phyloP scores from a whole-genome alignment of 1,284 basidiomycete species.

The Sutorius eximius region DNA sequence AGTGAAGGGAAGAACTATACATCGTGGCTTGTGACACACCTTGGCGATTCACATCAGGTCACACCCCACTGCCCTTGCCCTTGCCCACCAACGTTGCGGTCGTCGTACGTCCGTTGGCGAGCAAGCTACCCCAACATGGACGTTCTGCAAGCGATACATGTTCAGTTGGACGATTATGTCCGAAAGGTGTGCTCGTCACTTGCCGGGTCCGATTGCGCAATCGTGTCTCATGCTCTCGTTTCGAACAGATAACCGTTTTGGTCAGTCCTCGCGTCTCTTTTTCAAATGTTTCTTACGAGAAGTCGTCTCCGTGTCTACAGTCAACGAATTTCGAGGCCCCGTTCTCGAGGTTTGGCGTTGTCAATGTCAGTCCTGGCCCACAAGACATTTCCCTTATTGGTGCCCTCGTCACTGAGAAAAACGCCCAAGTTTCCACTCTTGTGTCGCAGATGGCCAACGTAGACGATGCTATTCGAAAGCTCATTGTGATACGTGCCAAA shows the following conservation, averaged over 20 bases:
- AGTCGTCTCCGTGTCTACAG: background rate
- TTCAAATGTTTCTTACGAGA: background rate
- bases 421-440: conserved; percentile 21
- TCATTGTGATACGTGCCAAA: conserved; percentile 13
- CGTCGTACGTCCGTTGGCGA: background rate
- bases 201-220: conserved; percentile 32
- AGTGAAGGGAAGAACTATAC: background rate
- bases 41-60: background rate
- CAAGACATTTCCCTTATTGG: conserved; percentile 18
- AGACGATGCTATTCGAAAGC: conserved; percentile 18
- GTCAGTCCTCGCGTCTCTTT: conserved; percentile 9
- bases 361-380: conserved; percentile 9
- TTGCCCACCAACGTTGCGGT: conserved; percentile 6
- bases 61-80: background rate
- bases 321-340: conserved; percentile 20
- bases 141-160: conserved; percentile 13
- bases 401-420: conserved; percentile 18
- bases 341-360: conserved; percentile 9
- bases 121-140: conserved; percentile 13
- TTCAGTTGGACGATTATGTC: conserved; percentile 19
- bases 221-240: conserved; percentile 30
- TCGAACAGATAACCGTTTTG: conserved; percentile 21
- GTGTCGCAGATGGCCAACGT: conserved; percentile 18
- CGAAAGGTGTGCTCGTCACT: conserved; percentile 21
- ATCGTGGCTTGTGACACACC: conserved; percentile 10